These are phyloP conservation scores for Pontederia paniculata DNA, from an alignment of 176 grass and related monocot species.

Conservation along the genomic window DNA sequence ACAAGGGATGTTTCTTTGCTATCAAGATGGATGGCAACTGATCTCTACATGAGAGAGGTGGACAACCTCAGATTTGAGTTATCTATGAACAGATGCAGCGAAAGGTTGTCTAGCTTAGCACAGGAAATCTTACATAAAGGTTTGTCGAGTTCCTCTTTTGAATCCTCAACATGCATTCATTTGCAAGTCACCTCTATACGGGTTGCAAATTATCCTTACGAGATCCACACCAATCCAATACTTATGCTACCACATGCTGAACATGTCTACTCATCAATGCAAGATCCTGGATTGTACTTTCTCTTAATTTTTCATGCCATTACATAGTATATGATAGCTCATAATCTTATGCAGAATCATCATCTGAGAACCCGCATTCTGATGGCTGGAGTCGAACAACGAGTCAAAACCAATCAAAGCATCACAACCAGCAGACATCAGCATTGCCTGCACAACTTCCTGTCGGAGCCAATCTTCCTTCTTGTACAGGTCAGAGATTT, in stretches of 20 bases:
- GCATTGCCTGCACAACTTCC: slow-evolving; percentile 53
- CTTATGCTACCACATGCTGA: too few species aligned
- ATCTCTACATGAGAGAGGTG: slow-evolving; percentile 73
- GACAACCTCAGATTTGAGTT: slow-evolving; percentile 90
- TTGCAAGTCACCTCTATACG: background rate
- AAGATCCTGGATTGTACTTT: too few species aligned
- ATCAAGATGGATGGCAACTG: slow-evolving; percentile 87
- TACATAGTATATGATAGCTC: too few species aligned
- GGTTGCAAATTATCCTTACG: background rate
- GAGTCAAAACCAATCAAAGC: slow-evolving; percentile 25
- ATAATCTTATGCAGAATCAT: slow-evolving; percentile 31
- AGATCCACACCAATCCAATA: too few species aligned
- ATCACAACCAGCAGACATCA: slow-evolving; percentile 26
- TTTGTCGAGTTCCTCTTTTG: background rate
- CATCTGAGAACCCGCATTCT: slow-evolving; percentile 31
- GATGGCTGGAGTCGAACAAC: slow-evolving; percentile 33
- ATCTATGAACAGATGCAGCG: slow-evolving; percentile 68
- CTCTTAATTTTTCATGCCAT: too few species aligned
- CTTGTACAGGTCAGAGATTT: slow-evolving; percentile 40
- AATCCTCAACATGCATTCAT: background rate
- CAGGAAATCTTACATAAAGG: slow-evolving; percentile 73
- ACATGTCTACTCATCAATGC: too few species aligned
- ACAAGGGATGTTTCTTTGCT: slow-evolving; percentile 80
- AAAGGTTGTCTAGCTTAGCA: slow-evolving; percentile 53
- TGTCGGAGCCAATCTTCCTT: slow-evolving; percentile 78